A percentile compares a stretch with the other conserved stretches of the same genome.
Conservation (phyloP, 148 eudicot genomes). For the Tetragonia tetragonoides region DNA sequence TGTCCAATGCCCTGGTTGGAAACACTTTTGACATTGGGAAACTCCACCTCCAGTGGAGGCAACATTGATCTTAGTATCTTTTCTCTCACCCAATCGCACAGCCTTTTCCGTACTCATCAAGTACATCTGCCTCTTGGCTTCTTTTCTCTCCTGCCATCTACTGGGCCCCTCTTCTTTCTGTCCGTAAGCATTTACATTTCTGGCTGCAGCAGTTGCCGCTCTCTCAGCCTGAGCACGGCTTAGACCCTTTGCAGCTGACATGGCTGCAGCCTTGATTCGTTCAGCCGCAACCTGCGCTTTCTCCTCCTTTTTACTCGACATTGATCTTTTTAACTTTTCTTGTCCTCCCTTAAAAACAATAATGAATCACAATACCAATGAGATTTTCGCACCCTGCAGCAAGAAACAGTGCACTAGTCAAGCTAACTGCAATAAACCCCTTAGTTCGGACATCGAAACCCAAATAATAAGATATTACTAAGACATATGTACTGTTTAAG, state of each 20-base stretch:
- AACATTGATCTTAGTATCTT: slow-evolving; percentile 52
- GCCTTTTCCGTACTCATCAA: slow-evolving; percentile 94
- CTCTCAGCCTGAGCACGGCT: slow-evolving; percentile 97
- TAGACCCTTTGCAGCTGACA: slow-evolving; percentile 91
- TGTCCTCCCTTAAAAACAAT: not conserved
- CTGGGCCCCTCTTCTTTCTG: slow-evolving; percentile 99
- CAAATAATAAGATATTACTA: not conserved
- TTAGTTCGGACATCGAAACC: not conserved
- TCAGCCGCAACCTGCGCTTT: slow-evolving; percentile 81
- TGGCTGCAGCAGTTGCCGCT: slow-evolving; percentile 91
- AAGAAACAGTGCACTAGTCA: not conserved
- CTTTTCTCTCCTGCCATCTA: slow-evolving; percentile 99
- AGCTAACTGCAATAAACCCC: not conserved
- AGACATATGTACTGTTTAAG: not conserved
- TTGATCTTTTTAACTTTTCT: slow-evolving; percentile 6
- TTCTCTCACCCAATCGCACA: slow-evolving; percentile 77
- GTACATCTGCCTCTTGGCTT: slow-evolving; percentile 95
- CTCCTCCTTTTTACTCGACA: slow-evolving; percentile 78
- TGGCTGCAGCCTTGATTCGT: slow-evolving; percentile 75
- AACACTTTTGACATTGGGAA: slow-evolving; percentile 87
- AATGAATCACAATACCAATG: not conserved
- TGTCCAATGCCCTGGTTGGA: slow-evolving; percentile 89
- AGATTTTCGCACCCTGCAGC: not conserved
- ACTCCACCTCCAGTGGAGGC: slow-evolving; percentile 36
- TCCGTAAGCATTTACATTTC: slow-evolving; percentile 98